A percentile compares a stretch with the other conserved stretches of the same genome.
Evolutionary conservation across 2,329 filamentous ascomycete genomes (phyloP).

Genomic region (Tolypocladium cylindrosporum): DNA sequence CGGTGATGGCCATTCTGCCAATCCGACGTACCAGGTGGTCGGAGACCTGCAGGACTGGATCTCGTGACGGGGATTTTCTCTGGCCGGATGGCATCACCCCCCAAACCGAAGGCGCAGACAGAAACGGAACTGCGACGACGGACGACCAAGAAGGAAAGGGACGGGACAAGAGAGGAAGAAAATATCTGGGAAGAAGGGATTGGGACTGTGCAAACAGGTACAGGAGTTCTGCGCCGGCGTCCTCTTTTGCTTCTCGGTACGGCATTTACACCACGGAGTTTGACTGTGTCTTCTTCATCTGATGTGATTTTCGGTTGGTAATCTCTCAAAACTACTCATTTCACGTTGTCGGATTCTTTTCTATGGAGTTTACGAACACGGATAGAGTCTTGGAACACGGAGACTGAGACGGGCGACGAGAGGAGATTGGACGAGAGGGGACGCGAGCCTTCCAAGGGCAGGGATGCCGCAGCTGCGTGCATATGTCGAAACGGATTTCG

Average conservation of each 20-base stretch:
- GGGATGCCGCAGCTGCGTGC: background rate
- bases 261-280: background rate
- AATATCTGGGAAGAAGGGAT: background rate
- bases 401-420: background rate
- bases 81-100: background rate
- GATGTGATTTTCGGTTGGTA: background rate
- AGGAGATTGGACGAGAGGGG: background rate
- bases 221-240: slow-evolving; percentile 2
- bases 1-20: slow-evolving; percentile 28
- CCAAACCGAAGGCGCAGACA: background rate
- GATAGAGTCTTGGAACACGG: background rate
- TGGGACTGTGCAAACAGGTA: slow-evolving; percentile 7
- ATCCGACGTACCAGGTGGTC: slow-evolving; percentile 30
- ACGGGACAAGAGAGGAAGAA: background rate
- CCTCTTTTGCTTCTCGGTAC: background rate
- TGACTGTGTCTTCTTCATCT: background rate
- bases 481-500: background rate
- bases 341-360: background rate
- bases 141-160: background rate
- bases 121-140: background rate
- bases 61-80: slow-evolving; percentile 9
- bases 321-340: background rate
- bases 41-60: slow-evolving; percentile 29
- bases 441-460: background rate
- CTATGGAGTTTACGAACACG: background rate